Conservation (phyloP, 176 grass and related monocot species). For the Olyra latifolia region DNA sequence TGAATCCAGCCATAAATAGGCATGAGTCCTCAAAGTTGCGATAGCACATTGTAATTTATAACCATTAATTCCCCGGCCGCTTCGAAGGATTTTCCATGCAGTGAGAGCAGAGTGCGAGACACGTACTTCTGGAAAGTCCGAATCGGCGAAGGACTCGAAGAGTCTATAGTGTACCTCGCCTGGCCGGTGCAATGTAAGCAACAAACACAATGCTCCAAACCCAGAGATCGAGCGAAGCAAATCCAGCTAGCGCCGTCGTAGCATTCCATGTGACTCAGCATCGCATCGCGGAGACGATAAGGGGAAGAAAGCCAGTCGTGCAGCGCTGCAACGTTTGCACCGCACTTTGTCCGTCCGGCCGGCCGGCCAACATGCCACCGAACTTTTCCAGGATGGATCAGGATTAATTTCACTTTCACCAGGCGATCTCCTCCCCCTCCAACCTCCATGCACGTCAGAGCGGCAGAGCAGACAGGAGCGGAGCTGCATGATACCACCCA, state of each 20-base stretch:
- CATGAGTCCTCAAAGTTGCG: too few species aligned
- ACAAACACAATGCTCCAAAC: conserved; percentile 10
- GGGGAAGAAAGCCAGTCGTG: not conserved
- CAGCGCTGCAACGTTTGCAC: not conserved
- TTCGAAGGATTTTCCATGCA: too few species aligned
- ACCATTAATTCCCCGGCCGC: too few species aligned
- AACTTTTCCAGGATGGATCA: not conserved
- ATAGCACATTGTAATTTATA: too few species aligned
- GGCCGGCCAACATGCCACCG: not conserved
- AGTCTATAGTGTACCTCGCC: too few species aligned
- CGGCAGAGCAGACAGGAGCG: too few species aligned
- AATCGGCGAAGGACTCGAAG: not conserved
- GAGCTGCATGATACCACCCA: too few species aligned
- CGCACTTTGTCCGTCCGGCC: not conserved
- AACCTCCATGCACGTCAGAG: not conserved
- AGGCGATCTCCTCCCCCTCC: too few species aligned
- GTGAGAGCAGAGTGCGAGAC: too few species aligned
- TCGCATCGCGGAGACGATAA: not conserved
- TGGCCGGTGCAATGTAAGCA: not conserved
- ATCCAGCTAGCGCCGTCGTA: not conserved
- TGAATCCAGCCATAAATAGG: too few species aligned
- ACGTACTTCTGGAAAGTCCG: too few species aligned
- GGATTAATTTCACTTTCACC: not conserved
- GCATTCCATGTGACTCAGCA: not conserved
- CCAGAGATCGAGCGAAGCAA: not conserved